Evolutionary conservation across 495 filamentous ascomycete species (phyloP).

Genomic region (Jackrogersella minutella): DNA sequence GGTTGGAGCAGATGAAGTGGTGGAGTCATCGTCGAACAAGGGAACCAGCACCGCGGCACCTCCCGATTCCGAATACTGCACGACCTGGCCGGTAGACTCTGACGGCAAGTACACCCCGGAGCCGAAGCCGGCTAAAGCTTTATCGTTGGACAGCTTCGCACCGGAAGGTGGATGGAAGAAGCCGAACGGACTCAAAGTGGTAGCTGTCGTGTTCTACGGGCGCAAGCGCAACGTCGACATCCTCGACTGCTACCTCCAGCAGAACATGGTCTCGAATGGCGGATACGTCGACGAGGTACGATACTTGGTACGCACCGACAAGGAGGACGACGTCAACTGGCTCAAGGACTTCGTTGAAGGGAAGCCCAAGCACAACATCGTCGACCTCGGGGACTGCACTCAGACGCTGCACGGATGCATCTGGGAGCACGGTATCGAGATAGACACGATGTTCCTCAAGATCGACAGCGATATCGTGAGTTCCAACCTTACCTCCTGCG

Average conservation of each 20-base stretch:
- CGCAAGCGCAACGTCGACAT: background rate
- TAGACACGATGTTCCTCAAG: background rate
- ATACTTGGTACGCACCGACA: background rate
- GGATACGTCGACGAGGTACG: background rate
- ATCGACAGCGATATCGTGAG: background rate
- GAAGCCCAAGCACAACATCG: background rate
- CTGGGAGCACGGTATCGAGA: background rate
- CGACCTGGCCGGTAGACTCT: slow-evolving; percentile 12
- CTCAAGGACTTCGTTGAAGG: background rate
- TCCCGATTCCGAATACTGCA: background rate
- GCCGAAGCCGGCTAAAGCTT: background rate
- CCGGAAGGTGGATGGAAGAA: background rate
- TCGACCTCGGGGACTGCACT: background rate
- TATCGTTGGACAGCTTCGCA: background rate
- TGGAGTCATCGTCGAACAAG: too few species aligned
- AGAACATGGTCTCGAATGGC: background rate
- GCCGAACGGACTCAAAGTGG: background rate
- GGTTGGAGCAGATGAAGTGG: too few species aligned
- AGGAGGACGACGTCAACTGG: background rate
- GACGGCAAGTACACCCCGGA: background rate
- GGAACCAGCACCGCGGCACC: too few species aligned
- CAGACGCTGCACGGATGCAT: background rate
- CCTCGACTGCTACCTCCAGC: background rate
- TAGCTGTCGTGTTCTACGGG: background rate
- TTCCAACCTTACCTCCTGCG: background rate